These are phyloP conservation scores for Fomitopsis palustris DNA, from an alignment of 1,284 basidiomycete species.

Conservation along the genomic window DNA sequence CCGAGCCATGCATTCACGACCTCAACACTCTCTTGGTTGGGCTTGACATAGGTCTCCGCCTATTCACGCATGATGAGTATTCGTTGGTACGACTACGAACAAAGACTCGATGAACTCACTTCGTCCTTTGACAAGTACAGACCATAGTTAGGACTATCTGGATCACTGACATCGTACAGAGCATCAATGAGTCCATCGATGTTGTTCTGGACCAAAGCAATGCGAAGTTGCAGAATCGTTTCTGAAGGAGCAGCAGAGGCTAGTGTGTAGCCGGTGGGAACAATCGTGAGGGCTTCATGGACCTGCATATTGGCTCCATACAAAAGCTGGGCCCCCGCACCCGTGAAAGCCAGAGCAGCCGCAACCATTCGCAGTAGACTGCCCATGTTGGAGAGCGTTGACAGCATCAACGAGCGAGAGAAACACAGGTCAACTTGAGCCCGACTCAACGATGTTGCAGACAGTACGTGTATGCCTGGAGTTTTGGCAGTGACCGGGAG, in stretches of 20 bases:
- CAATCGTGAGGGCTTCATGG: constrained; percentile 15
- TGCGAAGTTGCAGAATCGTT: constrained; percentile 17
- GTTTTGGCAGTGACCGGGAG: no score
- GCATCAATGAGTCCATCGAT: constrained; percentile 11
- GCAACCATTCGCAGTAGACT: no score
- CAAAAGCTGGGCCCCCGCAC: no score
- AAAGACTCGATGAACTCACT: constrained; percentile 6
- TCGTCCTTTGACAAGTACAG: constrained; percentile 15
- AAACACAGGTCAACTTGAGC: no score
- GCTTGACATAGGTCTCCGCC: constrained; percentile 34
- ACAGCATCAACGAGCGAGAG: no score
- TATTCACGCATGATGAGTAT: constrained; percentile 4
- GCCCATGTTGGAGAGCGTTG: no score
- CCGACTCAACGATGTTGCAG: no score
- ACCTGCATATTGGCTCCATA: constrained; percentile 11
- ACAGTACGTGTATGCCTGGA: no score
- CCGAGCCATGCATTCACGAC: constrained; percentile 33
- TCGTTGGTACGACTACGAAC: neutral
- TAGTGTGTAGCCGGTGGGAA: constrained; percentile 17
- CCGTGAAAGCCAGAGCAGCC: no score
- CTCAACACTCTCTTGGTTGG: constrained; percentile 26
- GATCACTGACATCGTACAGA: constrained; percentile 17
- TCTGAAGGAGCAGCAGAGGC: constrained; percentile 14
- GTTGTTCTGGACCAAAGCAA: constrained; percentile 23
- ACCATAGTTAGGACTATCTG: constrained; percentile 14